Conservation (phyloP, 2,329 filamentous ascomycete genomes). For the Colletotrichum sp. region DNA sequence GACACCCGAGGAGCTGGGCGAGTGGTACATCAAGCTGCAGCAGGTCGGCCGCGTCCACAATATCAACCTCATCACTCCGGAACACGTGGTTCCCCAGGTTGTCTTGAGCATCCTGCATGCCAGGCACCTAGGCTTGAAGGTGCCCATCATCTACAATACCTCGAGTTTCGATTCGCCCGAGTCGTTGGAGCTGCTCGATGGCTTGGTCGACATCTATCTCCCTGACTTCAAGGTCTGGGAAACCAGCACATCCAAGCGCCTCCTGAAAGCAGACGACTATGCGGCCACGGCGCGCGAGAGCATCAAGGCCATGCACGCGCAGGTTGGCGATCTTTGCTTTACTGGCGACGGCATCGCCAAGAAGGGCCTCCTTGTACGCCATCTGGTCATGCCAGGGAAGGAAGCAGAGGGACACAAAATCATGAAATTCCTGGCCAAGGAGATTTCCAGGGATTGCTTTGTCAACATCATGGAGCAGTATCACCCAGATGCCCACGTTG, state of each 20-base stretch:
- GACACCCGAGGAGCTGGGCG: slow-evolving; percentile 77
- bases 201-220: slow-evolving; percentile 85
- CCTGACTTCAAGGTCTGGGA: slow-evolving; percentile 89
- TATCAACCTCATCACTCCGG: slow-evolving; percentile 86
- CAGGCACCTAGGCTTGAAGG: slow-evolving; percentile 67
- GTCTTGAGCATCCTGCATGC: slow-evolving; percentile 78
- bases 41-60: slow-evolving; percentile 83
- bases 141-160: slow-evolving; percentile 87
- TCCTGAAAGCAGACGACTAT: slow-evolving; percentile 83
- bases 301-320: slow-evolving; percentile 78
- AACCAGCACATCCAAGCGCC: slow-evolving; percentile 65
- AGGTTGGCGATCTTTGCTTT: slow-evolving; percentile 85
- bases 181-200: slow-evolving; percentile 75
- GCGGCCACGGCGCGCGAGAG: slow-evolving; percentile 75
- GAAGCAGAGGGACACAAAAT: slow-evolving; percentile 76
- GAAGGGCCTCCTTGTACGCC: slow-evolving; percentile 75
- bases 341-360: slow-evolving; percentile 82
- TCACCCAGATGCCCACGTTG: slow-evolving; percentile 79
- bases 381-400: slow-evolving; percentile 85
- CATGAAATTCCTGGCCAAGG: slow-evolving; percentile 75
- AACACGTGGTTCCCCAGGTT: slow-evolving; percentile 86
- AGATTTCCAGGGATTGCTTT: slow-evolving; percentile 77
- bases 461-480: slow-evolving; percentile 93
- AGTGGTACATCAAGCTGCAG: slow-evolving; percentile 86
- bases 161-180: slow-evolving; percentile 79